Base-by-base conservation (phyloP, 1,139 yeast genomes). In the Wickerhamomyces sp. region DNA sequence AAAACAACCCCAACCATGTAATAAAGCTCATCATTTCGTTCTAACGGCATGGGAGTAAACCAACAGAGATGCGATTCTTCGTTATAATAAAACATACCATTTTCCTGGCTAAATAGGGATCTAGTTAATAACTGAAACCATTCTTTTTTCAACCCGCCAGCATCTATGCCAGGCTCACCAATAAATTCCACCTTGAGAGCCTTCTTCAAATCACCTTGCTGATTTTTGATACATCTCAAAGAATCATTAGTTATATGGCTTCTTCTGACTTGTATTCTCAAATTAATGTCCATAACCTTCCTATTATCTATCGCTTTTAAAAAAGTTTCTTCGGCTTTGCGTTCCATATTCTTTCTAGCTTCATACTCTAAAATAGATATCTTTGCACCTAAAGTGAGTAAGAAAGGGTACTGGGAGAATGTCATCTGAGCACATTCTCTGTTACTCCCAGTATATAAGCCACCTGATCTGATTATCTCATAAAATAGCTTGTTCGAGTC, bases 111-210 rank as follows among this genome's bases (percentile, higher is more conserved):
- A 54, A 90, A 85, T 3, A 92, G 60, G 19, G 81, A 81, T 43
- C 76, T 74, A 1, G 86, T 80, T 31, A 92, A 64, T 25, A 89
- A 60, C 37, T 80, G 66, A 59, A 92, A 90, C 97, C 97, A 92
- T 56, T 92, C 97, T 56, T 89, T 90, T 49, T 81, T 77, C 44
- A 90, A 68, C 0, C 98, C 98, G 1, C 97, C 98, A 0, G 89
- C 97, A 65, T 92, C 98, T 18, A 90, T 73, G 0, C 97, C 97
- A 0, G 92, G 94, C 55, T 92, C 97, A 40, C 81, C 81, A 4
- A 82, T 61, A 59, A 92, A 92, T 52, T 85, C 90, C 12, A 92
- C 83, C 47, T 78, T 71, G 22, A 90, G 62, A 3, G 88, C 75
- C 56, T 89, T 90, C 54, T 83, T 81, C 45, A 90, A 67, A 51